Base-by-base conservation (phyloP, 2,329 filamentous ascomycete species). In the Fusarium heterosporum region DNA sequence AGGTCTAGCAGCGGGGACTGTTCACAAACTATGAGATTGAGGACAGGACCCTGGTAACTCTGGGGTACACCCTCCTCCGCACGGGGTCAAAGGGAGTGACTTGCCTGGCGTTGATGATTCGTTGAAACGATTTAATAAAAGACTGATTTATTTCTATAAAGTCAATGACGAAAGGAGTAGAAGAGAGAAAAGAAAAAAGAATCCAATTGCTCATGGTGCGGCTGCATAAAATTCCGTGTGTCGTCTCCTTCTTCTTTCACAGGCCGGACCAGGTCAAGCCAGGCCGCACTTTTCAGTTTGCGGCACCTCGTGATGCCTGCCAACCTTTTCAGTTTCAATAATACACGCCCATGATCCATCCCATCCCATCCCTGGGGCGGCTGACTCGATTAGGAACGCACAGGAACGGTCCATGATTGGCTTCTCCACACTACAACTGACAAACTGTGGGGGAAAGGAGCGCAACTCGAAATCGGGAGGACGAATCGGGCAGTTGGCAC, bases 361-460 rank as follows among this genome's bases (percentile, higher is more conserved):
- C 12, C n/a, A n/a, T n/a, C n/a, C n/a, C n/a, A n/a, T n/a, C n/a
- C 36, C 32, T 49, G 42, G 34, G 38, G 41, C 56, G 54, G 54
- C 57, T 68, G 57, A 40, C 70, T 72, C 62, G 70, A 72, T 71
- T 61, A 51, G 47, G 58, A 49, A 49, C 46, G 46, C 19, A 46
- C 46, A 45, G 51, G 26, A 26, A 29, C 36, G 28, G 43, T 30
- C 51, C 38, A 38, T 72, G 68, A 73, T 73, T 73, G 71, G 71
- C 58, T 58, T 63, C 71, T 70, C 71, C 71, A 72, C 71, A 72
- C 69, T 69, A 34, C 32, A 39, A 63, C 61, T 55, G 62, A 64
- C 66, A 71, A 69, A 71, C 58, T 71, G 66, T 70, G 69, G 69
- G 65, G 58, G 57, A 62, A 58, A 56, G 38, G 48, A 59, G 49